Base-by-base conservation (phyloP, 1,284 basidiomycete genomes). In the Malassezia yamatoensis region DNA sequence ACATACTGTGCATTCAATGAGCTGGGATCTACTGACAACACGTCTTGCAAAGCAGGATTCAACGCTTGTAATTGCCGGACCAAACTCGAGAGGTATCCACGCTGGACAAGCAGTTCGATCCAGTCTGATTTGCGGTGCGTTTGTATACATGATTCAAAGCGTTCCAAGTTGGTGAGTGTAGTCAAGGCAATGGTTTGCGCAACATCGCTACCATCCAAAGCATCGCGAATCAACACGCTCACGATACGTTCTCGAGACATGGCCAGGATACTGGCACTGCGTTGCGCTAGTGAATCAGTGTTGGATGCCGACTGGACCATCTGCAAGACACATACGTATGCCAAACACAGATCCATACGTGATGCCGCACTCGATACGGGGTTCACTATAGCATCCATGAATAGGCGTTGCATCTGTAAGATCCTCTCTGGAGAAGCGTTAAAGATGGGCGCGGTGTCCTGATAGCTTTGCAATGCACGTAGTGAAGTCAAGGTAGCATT, bases 111-210 rank as follows among this genome's bases (percentile, higher is more conserved):
- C 1, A 85, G 12, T 80, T 81, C 24, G 82, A 85, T 1, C 56
- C 52, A 15, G 63, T 20, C 67, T 62, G 47, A 63, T 60, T 60
- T 20, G 59, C 32, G 11, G 54, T 5, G 16, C 34, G 7, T 41
- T 34, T 20, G 33, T 41, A 53, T 32, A 40, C 20, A 20, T 34
- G 32, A 54, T 3, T 33, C 55, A 40, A 75, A 65, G 5, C 65
- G 62, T 35, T 85, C 80, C 10, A 91, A 78, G 11, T 85, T 82
- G 72, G 90, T 87, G 48, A 93, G 78, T 5, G 88, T 79, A 77
- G 88, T 86, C 71, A 90, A 93, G 16, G 88, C 86, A 29, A 91
- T 84, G 16, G 91, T 93, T 77, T 90, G 88, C 90, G 91, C 96
- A 0, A 96, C 87, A 72, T 96, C 90, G 32, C 86, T 83, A 10